These are phyloP conservation scores for Rhodotorula kratochvilovae DNA, from an alignment of 768 basidiomycete species.

Conservation along the genomic window DNA sequence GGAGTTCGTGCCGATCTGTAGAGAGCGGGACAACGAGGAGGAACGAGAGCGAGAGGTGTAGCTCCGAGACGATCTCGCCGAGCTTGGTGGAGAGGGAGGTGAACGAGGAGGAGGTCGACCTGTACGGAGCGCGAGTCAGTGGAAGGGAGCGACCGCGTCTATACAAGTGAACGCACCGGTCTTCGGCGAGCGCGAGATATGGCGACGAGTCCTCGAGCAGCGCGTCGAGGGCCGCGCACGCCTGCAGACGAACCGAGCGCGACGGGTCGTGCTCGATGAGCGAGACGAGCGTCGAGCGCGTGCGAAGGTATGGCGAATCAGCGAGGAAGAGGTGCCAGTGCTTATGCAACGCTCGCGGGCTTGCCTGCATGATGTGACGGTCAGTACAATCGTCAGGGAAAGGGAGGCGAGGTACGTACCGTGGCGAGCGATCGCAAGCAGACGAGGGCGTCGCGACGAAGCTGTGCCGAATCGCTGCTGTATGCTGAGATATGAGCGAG, in stretches of 20 bases:
- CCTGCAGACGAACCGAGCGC: constrained; percentile 7
- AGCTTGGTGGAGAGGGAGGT: constrained; percentile 30
- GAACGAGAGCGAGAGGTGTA: constrained; percentile 12
- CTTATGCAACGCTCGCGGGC: constrained; percentile 2
- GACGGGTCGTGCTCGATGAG: constrained; percentile 26
- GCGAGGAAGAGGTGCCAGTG: constrained; percentile 34
- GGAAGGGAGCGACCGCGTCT: background rate
- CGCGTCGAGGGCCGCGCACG: constrained; percentile 9
- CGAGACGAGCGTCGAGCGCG: constrained; percentile 11
- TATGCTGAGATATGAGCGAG: background rate
- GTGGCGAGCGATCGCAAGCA: constrained; percentile 16
- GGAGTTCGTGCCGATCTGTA: background rate
- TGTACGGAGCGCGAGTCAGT: background rate
- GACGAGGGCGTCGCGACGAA: constrained; percentile 21
- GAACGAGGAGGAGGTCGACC: constrained; percentile 31
- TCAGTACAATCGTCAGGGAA: background rate
- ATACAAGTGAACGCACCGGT: constrained; percentile 16
- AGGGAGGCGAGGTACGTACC: background rate
- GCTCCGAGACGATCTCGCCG: constrained; percentile 27
- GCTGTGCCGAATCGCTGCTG: constrained; percentile 5
- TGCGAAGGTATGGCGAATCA: constrained; percentile 29
- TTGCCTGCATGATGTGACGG: background rate
- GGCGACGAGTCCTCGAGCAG: constrained; percentile 16
- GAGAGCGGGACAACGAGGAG: background rate
- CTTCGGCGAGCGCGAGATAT: constrained; percentile 30